Conservation (phyloP, 805 yeast genomes). For the Hanseniaspora guilliermondii region DNA sequence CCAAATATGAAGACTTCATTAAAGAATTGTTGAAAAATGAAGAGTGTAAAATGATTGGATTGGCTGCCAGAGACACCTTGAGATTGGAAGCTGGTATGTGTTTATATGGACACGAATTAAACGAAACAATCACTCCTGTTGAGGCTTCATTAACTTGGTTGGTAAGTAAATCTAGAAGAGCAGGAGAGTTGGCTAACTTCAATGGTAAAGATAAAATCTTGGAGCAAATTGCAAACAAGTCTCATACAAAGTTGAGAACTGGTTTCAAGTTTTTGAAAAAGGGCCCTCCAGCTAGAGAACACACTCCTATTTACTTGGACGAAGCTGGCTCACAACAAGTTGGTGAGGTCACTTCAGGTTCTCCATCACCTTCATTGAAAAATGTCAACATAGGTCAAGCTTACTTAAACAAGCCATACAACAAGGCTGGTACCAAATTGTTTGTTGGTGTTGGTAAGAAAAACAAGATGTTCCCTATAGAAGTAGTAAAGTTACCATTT, state of each 20-base stretch:
- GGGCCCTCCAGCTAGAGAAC: constrained; percentile 92
- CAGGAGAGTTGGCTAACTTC: constrained; percentile 33
- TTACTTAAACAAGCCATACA: constrained; percentile 56
- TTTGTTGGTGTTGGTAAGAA: constrained; percentile 53
- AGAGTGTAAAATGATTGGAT: constrained; percentile 71
- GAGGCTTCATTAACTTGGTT: constrained; percentile 87
- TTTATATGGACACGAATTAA: constrained; percentile 83
- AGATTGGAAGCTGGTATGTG: constrained; percentile 98
- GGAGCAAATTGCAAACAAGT: constrained; percentile 56
- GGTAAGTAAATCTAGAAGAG: constrained; percentile 66
- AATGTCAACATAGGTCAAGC: constrained; percentile 83
- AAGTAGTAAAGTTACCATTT: constrained; percentile 74
- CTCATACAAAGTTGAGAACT: constrained; percentile 47
- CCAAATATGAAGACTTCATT: constrained; percentile 49
- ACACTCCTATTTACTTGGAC: constrained; percentile 41
- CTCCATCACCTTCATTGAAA: constrained; percentile 55
- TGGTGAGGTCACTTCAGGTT: constrained; percentile 44
- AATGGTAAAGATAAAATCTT: constrained; percentile 67
- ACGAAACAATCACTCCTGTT: constrained; percentile 68
- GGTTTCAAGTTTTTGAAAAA: constrained; percentile 49
- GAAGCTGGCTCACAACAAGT: constrained; percentile 44
- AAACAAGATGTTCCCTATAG: constrained; percentile 68
- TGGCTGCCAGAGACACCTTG: constrained; percentile 95
- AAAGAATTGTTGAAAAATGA: constrained; percentile 43
- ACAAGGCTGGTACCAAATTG: constrained; percentile 63